These are phyloP conservation scores for Suhomyces panamericanus DNA, from an alignment of 1,139 yeast genomes.

Conservation along the genomic window DNA sequence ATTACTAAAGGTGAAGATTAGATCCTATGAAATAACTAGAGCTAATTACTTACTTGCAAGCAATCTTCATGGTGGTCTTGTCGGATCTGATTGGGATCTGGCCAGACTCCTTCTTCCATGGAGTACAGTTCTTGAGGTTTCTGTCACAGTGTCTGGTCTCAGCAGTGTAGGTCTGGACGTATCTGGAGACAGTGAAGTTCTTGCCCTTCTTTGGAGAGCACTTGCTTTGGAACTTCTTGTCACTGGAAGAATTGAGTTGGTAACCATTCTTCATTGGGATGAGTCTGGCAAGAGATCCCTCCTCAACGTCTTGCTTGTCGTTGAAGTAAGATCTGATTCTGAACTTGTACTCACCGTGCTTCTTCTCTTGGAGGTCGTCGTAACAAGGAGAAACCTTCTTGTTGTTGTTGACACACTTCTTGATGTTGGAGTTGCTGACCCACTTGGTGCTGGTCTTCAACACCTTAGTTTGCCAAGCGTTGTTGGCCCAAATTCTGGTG, in stretches of 20 bases:
- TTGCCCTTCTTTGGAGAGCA: neutral
- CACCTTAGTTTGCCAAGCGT: slow-evolving; percentile 1
- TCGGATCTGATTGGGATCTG: slow-evolving; percentile 1
- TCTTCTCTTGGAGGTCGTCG: neutral
- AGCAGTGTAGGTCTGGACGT: neutral
- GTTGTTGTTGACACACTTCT: neutral
- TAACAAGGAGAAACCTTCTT: slow-evolving; percentile 1
- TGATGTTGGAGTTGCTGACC: neutral
- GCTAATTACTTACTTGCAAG: neutral
- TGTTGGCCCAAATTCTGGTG: neutral
- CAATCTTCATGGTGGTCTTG: neutral
- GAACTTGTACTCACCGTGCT: neutral
- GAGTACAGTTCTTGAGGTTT: neutral
- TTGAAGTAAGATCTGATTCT: neutral
- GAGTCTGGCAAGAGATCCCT: neutral
- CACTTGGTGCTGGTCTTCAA: neutral
- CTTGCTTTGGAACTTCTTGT: neutral
- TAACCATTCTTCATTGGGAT: neutral
- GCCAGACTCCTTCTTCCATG: slow-evolving; percentile 1
- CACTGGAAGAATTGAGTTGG: neutral
- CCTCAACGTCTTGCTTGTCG: neutral
- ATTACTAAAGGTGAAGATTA: no score
- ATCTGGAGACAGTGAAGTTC: neutral
- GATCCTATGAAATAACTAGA: neutral
- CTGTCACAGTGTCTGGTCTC: neutral